phyloP scores from a whole-genome alignment of 106 monocot species.

The Dioscorea dumetorum region DNA sequence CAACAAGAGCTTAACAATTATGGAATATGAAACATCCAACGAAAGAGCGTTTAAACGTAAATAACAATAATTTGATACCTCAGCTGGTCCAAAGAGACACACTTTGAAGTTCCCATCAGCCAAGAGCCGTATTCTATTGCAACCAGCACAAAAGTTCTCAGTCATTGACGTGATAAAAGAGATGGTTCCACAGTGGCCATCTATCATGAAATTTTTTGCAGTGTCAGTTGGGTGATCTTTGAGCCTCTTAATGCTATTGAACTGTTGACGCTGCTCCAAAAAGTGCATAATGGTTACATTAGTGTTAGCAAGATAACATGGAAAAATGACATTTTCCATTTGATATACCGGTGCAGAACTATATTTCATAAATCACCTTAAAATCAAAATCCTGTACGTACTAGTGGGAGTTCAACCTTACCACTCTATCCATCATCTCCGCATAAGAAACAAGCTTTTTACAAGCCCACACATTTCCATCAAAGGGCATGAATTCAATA shows the following conservation, averaged over 20 bases:
- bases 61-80: slow-evolving; percentile 40
- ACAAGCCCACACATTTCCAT: slow-evolving; percentile 98
- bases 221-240: slow-evolving; percentile 72
- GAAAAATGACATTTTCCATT: too few species aligned
- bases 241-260: slow-evolving; percentile 54
- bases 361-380: slow-evolving; percentile 1
- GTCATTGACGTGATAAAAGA: slow-evolving; percentile 99
- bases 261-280: slow-evolving; percentile 12
- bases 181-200: slow-evolving; percentile 78
- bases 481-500: slow-evolving; percentile 99
- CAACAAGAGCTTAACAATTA: too few species aligned
- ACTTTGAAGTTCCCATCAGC: slow-evolving; percentile 99
- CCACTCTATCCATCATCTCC: slow-evolving; percentile 99
- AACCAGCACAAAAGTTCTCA: slow-evolving; percentile 92
- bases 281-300: too few species aligned
- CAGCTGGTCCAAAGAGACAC: slow-evolving; percentile 93
- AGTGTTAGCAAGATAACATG: too few species aligned
- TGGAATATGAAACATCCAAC: not conserved
- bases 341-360: not conserved
- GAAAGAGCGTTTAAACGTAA: not conserved
- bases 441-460: slow-evolving; percentile 95
- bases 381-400: slow-evolving; percentile 4
- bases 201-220: slow-evolving; percentile 86
- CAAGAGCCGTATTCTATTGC: slow-evolving; percentile 88
- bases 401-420: slow-evolving; percentile 62